Percentiles rank a stretch among this genome's conserved stretches.
Evolutionary conservation across 2,329 filamentous ascomycete genomes (phyloP).

Genomic region (Calonectria honghensis): DNA sequence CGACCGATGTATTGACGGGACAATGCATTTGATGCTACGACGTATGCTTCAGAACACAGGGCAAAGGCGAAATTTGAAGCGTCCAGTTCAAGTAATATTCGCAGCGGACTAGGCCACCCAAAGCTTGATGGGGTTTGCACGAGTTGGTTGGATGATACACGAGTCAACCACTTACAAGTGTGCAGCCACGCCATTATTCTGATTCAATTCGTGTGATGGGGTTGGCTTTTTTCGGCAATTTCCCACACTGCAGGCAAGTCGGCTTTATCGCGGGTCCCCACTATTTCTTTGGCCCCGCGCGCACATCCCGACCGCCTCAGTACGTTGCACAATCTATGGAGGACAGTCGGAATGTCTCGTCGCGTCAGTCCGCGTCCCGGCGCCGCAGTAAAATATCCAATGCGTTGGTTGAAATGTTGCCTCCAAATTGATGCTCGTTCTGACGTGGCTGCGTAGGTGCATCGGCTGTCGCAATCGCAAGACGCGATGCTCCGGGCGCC

Average conservation of each 20-base stretch:
- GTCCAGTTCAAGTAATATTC: too few relatives aligned
- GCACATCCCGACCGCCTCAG: not conserved
- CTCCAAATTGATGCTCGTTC: not conserved
- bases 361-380: not conserved
- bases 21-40: not conserved
- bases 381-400: constrained; percentile 19
- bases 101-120: too few relatives aligned
- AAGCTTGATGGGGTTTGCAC: too few relatives aligned
- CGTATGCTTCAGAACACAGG: too few relatives aligned
- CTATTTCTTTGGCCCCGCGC: not conserved
- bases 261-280: not conserved
- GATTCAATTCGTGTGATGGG: too few relatives aligned
- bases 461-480: constrained; percentile 48
- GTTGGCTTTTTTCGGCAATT: not conserved
- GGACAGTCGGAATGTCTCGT: not conserved
- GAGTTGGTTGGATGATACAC: too few relatives aligned
- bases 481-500: constrained; percentile 45
- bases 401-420: not conserved
- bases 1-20: too few relatives aligned
- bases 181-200: too few relatives aligned
- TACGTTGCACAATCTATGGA: not conserved
- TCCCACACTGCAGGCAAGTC: not conserved
- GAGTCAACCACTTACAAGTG: too few relatives aligned
- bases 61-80: too few relatives aligned
- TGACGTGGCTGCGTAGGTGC: constrained; percentile 36